Conservation (phyloP, 768 basidiomycete genomes). For the Favolaschia claudopus region DNA sequence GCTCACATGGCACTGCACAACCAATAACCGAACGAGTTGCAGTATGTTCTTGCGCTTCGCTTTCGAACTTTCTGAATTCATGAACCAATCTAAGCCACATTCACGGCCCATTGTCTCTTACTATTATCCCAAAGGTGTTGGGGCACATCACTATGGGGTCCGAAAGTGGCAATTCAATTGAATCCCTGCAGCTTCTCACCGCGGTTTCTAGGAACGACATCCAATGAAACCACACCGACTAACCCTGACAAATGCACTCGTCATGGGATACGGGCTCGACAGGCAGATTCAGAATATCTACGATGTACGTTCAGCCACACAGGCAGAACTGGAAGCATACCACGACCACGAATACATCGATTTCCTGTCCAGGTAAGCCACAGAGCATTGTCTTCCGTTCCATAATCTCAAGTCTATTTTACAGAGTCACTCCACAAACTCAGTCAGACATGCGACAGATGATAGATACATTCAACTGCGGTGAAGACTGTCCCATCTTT, state of each 20-base stretch:
- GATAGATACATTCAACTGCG: slow-evolving; percentile 91
- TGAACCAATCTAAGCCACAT: slow-evolving; percentile 59
- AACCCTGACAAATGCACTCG: slow-evolving; percentile 95
- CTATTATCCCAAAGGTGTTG: slow-evolving; percentile 93
- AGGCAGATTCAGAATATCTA: slow-evolving; percentile 94
- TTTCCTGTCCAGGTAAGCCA: slow-evolving; percentile 83
- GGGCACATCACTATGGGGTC: slow-evolving; percentile 97
- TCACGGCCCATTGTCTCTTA: slow-evolving; percentile 93
- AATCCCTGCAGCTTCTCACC: background rate
- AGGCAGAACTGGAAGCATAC: slow-evolving; percentile 88
- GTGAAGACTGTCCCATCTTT: slow-evolving; percentile 98
- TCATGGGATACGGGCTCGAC: slow-evolving; percentile 95
- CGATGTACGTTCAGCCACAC: slow-evolving; percentile 87
- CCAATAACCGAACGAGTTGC: slow-evolving; percentile 83
- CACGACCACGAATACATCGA: slow-evolving; percentile 97
- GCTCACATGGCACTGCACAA: slow-evolving; percentile 71
- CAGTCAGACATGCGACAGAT: slow-evolving; percentile 77
- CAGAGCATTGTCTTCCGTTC: background rate
- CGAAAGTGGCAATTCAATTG: slow-evolving; percentile 30
- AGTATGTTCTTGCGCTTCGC: slow-evolving; percentile 49
- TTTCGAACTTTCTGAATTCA: background rate
- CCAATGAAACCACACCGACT: slow-evolving; percentile 98
- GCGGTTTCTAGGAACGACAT: slow-evolving; percentile 79
- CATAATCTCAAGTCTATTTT: background rate
- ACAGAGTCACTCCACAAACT: slow-evolving; percentile 80